Percentiles rank a stretch among this genome's conserved stretches.
phyloP scores from a whole-genome alignment of 441 rosid species.

The Gossypium gossypioides region DNA sequence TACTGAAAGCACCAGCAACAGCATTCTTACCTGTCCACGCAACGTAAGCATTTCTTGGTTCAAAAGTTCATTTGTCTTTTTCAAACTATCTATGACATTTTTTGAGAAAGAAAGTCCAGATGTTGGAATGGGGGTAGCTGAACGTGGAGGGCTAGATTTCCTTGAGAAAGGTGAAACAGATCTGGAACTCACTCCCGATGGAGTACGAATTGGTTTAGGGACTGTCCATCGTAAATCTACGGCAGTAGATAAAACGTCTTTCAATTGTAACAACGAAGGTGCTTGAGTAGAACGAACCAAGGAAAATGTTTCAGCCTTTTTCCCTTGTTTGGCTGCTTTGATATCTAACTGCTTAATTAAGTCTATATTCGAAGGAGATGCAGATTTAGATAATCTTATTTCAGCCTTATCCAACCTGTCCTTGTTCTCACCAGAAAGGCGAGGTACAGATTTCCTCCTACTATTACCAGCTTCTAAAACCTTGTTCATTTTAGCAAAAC shows the following conservation, averaged over 20 bases:
- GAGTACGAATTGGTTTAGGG: conserved; percentile 64
- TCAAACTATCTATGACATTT: conserved; percentile 72
- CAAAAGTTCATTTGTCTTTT: conserved; percentile 86
- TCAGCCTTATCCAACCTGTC: conserved; percentile 86
- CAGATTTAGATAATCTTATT: conserved; percentile 59
- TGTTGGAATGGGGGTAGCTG: conserved; percentile 85
- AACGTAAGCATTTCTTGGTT: conserved; percentile 81
- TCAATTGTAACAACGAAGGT: conserved; percentile 69
- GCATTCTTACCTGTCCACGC: conserved; percentile 65
- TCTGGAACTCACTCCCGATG: conserved; percentile 87
- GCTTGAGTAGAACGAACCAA: conserved; percentile 65
- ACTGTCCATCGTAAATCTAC: conserved; percentile 53
- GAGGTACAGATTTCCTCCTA: conserved; percentile 58
- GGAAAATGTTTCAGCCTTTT: conserved; percentile 63
- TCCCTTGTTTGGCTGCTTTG: conserved; percentile 93
- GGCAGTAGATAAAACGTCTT: conserved; percentile 56
- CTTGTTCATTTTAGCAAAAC: conserved; percentile 69
- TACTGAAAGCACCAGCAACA: conserved; percentile 12
- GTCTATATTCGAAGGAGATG: conserved; percentile 69
- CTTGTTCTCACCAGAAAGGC: conserved; percentile 88
- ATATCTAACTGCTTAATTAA: conserved; percentile 86
- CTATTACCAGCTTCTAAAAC: conserved; percentile 54
- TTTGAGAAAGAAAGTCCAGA: conserved; percentile 76
- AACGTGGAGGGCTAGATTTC: conserved; percentile 93
- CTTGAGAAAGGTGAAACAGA: conserved; percentile 95